Percentiles rank a stretch among this genome's conserved stretches.
Conservation (phyloP, 441 rosid species). For the Codiaeum variegatum region DNA sequence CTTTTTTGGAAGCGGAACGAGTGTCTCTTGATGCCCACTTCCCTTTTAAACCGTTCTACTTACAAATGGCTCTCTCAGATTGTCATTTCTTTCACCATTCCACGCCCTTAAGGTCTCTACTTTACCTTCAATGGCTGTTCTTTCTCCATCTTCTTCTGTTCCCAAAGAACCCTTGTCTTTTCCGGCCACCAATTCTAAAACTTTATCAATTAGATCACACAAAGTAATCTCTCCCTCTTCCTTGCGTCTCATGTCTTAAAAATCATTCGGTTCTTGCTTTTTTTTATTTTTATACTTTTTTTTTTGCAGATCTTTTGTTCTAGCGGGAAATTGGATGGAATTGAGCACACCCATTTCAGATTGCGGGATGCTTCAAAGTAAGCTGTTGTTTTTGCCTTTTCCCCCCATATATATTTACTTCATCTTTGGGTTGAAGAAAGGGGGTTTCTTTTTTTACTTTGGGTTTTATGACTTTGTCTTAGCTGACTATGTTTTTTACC, state of each 20-base stretch:
- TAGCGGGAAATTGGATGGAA: slow-evolving; percentile 29
- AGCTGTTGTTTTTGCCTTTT: background rate
- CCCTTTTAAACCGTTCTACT: background rate
- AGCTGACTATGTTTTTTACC: background rate
- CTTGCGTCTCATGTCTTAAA: background rate
- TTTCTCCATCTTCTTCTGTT: slow-evolving; percentile 24
- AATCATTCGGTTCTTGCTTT: background rate
- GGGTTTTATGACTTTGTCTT: background rate
- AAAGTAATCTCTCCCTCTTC: slow-evolving; percentile 6
- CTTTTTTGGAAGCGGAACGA: slow-evolving; percentile 44
- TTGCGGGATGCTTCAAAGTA: slow-evolving; percentile 38
- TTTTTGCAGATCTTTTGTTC: slow-evolving; percentile 38
- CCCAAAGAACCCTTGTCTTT: slow-evolving; percentile 23
- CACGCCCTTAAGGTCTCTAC: background rate
- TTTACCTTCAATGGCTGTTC: slow-evolving; percentile 27
- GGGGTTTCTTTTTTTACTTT: background rate
- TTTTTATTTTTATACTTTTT: slow-evolving; percentile 6
- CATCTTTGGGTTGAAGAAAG: background rate
- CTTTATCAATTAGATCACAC: slow-evolving; percentile 7
- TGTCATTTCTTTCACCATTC: background rate
- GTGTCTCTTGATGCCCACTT: slow-evolving; percentile 16
- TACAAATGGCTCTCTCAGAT: background rate
- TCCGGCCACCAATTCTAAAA: slow-evolving; percentile 4
- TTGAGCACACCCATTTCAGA: slow-evolving; percentile 34
- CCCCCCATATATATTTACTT: background rate